These are phyloP conservation scores for Didymella lethalis DNA, from an alignment of 2,329 filamentous ascomycete genomes.

Conservation along the genomic window DNA sequence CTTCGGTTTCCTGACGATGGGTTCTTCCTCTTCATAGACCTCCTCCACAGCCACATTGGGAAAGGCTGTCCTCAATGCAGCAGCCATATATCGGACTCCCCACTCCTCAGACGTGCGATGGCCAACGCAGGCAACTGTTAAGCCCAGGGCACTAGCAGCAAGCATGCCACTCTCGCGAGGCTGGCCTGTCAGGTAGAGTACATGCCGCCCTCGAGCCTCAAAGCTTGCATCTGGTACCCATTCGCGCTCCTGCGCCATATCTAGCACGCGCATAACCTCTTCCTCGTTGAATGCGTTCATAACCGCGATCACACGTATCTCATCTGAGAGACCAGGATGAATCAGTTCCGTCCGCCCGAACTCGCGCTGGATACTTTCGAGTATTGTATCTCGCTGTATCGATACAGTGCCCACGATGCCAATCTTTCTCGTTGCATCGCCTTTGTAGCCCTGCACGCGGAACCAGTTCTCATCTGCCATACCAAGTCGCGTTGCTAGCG, in stretches of 20 bases:
- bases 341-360: conserved; percentile 41
- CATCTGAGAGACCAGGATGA: conserved; percentile 32
- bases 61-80: conserved; percentile 39
- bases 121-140: conserved; percentile 51
- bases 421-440: conserved; percentile 48
- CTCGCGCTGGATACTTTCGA: conserved; percentile 34
- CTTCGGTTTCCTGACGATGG: background rate
- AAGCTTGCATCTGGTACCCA: conserved; percentile 33
- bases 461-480: conserved; percentile 38
- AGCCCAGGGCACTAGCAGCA: conserved; percentile 42
- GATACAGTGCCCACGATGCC: conserved; percentile 45
- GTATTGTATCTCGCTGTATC: conserved; percentile 22
- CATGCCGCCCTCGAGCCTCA: conserved; percentile 32
- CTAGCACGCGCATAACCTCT: conserved; percentile 48
- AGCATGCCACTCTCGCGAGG: conserved; percentile 44
- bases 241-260: conserved; percentile 32
- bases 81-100: conserved; percentile 49
- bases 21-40: conserved; percentile 48
- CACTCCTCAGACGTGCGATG: conserved; percentile 52
- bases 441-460: conserved; percentile 52
- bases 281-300: conserved; percentile 54
- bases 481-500: conserved; percentile 44
- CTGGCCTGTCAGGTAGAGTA: conserved; percentile 53
- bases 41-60: conserved; percentile 45
- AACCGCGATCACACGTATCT: conserved; percentile 45